phyloP scores from a whole-genome alignment of 345 rosid genomes.

The Brassica rapa region DNA sequence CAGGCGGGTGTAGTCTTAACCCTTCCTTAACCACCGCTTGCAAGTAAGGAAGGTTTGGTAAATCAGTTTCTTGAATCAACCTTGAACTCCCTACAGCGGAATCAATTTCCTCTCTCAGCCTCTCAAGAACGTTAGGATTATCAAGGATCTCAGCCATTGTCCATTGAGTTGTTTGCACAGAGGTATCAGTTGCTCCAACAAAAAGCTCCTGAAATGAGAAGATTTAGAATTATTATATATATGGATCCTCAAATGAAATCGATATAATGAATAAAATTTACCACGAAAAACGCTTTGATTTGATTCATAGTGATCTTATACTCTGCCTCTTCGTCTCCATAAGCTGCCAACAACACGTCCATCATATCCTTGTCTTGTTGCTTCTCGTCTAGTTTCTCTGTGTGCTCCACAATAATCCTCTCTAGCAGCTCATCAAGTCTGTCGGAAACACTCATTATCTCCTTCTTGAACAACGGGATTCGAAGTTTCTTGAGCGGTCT shows the following conservation, averaged over 20 bases:
- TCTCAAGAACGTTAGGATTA: constrained; percentile 49
- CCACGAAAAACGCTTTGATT: background rate
- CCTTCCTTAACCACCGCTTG: constrained; percentile 66
- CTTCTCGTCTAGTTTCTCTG: background rate
- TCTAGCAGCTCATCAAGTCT: background rate
- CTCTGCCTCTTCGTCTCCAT: background rate
- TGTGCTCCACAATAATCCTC: background rate
- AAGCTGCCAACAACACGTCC: background rate
- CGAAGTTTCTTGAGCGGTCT: background rate
- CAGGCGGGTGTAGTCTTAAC: constrained; percentile 63
- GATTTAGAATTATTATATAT: too few relatives aligned
- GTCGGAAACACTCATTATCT: background rate
- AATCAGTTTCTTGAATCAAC: constrained; percentile 59
- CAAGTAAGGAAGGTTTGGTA: constrained; percentile 54
- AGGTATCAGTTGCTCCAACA: background rate
- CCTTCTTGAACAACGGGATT: background rate
- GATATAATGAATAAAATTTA: background rate
- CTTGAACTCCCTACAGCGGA: constrained; percentile 45
- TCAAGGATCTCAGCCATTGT: constrained; percentile 62
- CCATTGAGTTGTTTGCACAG: constrained; percentile 36
- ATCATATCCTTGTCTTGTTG: background rate
- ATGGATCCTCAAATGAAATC: background rate
- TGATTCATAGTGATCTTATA: background rate
- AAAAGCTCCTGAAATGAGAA: background rate
- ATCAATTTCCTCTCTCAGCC: constrained; percentile 58